Evolutionary conservation across 2,329 filamentous ascomycete species (phyloP), one percentile per base, ranked within the genome.

Genomic region (Dactylellina parvicollis): DNA sequence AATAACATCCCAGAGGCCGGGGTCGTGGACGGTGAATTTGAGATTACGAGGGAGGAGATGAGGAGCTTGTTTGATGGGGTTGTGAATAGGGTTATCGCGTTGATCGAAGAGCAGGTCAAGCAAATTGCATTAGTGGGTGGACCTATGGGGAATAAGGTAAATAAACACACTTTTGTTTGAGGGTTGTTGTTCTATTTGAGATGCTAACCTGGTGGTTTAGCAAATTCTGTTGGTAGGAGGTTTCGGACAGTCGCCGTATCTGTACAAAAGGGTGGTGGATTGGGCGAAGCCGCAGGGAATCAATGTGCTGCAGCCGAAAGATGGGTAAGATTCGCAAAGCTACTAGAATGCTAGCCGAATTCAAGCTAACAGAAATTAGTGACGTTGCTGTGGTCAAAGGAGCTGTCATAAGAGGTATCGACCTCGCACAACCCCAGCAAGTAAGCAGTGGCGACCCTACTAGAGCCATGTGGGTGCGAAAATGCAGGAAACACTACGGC

Each of bases 401-500:
- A 20, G 76, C 74, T 7, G 74, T 77, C 12, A 73, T 73, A 28
- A 64, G 75, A 20, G 76, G 75, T 7, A 75, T 77, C 14, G 76
- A 76, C 32, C 59, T 73, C n/a, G 46, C 69, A 5, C 24, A 18
- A n/a, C 69, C 62, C 4, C 52, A 44, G 46, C 67, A 72, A 42
- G 69, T 55, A 5, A 28, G 26, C 36, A 28, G 50, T 34, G 42
- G 50, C 18, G 52, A 69, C 42, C 34, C 62, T 4, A 26, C 24
- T 9, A 61, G 75, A 22, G 59, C 76, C 4, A 61, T 76, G 44
- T 70, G 57, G 42, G 54, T 75, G 4, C 74, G 76, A 14, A 67
- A 75, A 49, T 69, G 75, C 40, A 60, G 76, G 47, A 75, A 75
- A 47, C 70, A 72, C 60, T 77, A 76, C 56, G 76, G 76, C 46